Base-by-base conservation (phyloP, 192 early-diverging fungal genomes). In the Geranomyces michiganensis region DNA sequence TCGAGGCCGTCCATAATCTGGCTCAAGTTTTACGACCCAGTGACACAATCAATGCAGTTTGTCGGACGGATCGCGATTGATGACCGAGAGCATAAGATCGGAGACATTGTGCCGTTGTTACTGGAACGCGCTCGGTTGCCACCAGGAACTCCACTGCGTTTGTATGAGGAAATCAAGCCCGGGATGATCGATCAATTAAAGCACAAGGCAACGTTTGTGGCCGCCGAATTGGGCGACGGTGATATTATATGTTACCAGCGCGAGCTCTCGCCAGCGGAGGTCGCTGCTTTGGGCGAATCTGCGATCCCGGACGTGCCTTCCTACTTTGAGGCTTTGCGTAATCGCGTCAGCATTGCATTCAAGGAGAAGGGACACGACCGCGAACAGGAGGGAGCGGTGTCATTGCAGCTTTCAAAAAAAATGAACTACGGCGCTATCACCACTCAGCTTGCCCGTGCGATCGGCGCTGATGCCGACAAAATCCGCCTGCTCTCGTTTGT, bases 161-260 rank as follows among this genome's bases (percentile, higher is more conserved):
- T 93, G 29, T 93, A 82, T 68, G 93, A 92, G 78, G 97, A 99
- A 79, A 89, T 99, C 67, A 96, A 97, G 82, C 94, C 97, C 0
- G 85, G 82, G 9, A 90, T 96, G 91, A 91, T 99, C 56, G 95
- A 97, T 48, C 68, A 71, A 29, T 87, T 93, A 80, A 89, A 92
- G 62, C 36, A 70, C 13, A 78, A 82, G 32, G 32, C 65, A 32
- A 91, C 91, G 0, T 96, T 95, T 77, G 53, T 56, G 1, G 58
- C 77, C 31, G 88, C 91, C 15, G 97, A 99, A 74, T 88, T 99
- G 55, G 90, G 93, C 74, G 91, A 91, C 62, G 97, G 97, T 32
- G 97, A 99, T 73, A 97, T 99, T 62, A 86, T 99, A 62, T 90
- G 86, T 68, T 89, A 91, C 76, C 94, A 96, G 78, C 78, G 62